These are phyloP conservation scores for Parachaetomium inaequale DNA, from an alignment of 495 filamentous ascomycete species.

Conservation along the genomic window DNA sequence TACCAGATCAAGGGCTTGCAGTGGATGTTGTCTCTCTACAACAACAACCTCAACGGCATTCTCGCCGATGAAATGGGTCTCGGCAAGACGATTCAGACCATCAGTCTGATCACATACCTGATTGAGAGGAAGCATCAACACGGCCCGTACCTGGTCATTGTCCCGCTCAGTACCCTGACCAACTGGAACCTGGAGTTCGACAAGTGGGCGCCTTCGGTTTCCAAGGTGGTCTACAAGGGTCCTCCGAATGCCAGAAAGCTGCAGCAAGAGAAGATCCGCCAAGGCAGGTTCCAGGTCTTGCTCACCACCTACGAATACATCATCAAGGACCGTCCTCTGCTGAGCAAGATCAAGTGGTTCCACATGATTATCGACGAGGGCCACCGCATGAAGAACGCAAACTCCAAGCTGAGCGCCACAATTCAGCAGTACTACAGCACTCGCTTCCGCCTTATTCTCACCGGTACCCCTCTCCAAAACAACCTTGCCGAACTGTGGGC, in stretches of 20 bases:
- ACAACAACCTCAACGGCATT: conserved; percentile 99
- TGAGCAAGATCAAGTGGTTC: conserved; percentile 97
- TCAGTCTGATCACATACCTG: conserved; percentile 93
- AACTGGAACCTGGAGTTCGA: conserved; percentile 99
- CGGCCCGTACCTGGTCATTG: conserved; percentile 93
- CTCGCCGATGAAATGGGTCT: conserved; percentile 99
- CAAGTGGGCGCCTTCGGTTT: conserved; percentile 91
- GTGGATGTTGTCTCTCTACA: conserved; percentile 99
- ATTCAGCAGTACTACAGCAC: conserved; percentile 93
- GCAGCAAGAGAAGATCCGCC: conserved; percentile 89
- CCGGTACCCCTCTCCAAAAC: conserved; percentile 95
- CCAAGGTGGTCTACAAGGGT: conserved; percentile 92
- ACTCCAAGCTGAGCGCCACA: conserved; percentile 92
- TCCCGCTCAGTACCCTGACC: conserved; percentile 91
- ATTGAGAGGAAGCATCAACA: conserved; percentile 93
- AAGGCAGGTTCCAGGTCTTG: conserved; percentile 91
- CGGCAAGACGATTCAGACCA: conserved; percentile 98
- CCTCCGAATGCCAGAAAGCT: conserved; percentile 84
- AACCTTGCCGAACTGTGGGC: conserved; percentile 96
- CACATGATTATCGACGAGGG: conserved; percentile 99
- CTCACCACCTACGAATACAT: conserved; percentile 99
- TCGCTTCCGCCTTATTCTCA: conserved; percentile 92
- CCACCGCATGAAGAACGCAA: conserved; percentile 99
- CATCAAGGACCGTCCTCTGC: conserved; percentile 92
- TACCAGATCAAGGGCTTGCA: conserved; percentile 97